Evolutionary conservation across 768 basidiomycete genomes (phyloP), one percentile per base, ranked within the genome.

Genomic region (Amanita subjunquillea): DNA sequence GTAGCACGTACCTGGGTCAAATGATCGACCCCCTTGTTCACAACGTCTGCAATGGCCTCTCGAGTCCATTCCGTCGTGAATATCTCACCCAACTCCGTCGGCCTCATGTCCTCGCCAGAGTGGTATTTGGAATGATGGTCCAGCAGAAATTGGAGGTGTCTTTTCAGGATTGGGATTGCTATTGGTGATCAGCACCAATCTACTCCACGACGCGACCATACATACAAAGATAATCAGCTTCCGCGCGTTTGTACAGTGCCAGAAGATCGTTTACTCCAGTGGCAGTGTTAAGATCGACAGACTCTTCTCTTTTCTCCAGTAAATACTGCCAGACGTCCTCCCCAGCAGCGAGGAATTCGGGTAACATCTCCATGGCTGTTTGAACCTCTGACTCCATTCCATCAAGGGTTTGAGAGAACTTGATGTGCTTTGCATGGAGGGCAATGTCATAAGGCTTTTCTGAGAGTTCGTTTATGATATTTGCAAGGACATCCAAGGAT

Each of bases 221-320:
- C 88, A 61, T 64, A 91, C 91, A 91, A 34, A 91, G 64, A 64
- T 91, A 91, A 60, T 92, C 91, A 8, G 63, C 67, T 59, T 85
- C 85, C 20, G 91, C 89, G 34, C 74, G 75, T 37, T 70, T 67
- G 63, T 83, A 91, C 37, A 86, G 59, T 13, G 73, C 71, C 54
- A 89, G 64, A 38, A 91, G 60, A 42, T 80, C 79, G 41, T 76
- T 58, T 20, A 79, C 68, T 6, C 77, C 80, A 43, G 75, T 69
- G 15, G 67, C 62, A 2, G 76, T 76, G n/a, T 80, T 69, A 20
- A 84, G 51, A 56, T 85, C 70, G 2, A 73, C 70, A 0, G 69
- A 59, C n/a, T 68, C 62, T 45, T 73, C 63, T 63, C 82, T 85
- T 17, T 71, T 67, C 9, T 78, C 69, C 30, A 90, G 72, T 40